Percentiles rank a stretch among this genome's conserved stretches.
phyloP scores from a whole-genome alignment of 2,329 filamentous ascomycete genomes.

The Tolypocladium pustulatum region DNA sequence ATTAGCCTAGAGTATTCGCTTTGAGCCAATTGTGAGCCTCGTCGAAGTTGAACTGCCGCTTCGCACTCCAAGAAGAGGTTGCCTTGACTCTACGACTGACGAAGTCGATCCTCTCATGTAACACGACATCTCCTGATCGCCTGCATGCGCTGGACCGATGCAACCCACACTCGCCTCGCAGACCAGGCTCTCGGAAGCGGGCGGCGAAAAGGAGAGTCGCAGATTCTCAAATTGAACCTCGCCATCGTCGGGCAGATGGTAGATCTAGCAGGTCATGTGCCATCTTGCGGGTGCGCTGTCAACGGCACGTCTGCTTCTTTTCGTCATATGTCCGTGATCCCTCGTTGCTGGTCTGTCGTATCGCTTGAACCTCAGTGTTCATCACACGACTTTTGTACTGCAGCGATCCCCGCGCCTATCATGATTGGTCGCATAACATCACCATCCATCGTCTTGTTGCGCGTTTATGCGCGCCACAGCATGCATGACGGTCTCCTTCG shows the following conservation, averaged over 20 bases:
- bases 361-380: not conserved
- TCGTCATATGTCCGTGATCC: not conserved
- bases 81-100: not conserved
- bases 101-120: no score
- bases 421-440: not conserved
- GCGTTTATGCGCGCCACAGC: not conserved
- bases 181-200: not conserved
- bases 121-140: not conserved
- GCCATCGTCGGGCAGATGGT: not conserved
- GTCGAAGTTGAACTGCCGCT: not conserved
- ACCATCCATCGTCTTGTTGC: not conserved
- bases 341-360: not conserved
- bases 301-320: not conserved
- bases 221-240: not conserved
- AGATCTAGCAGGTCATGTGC: not conserved
- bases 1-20: not conserved
- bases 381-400: no score
- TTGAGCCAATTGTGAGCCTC: not conserved
- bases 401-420: no score
- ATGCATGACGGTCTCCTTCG: not conserved
- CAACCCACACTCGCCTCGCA: not conserved
- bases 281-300: not conserved
- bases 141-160: not conserved
- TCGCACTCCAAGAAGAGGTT: not conserved
- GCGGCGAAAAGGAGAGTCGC: not conserved